A percentile compares a stretch with the other conserved stretches of the same genome.
Evolutionary conservation across 1,284 basidiomycete genomes (phyloP).

Genomic region (Macrocystidia cucumis): DNA sequence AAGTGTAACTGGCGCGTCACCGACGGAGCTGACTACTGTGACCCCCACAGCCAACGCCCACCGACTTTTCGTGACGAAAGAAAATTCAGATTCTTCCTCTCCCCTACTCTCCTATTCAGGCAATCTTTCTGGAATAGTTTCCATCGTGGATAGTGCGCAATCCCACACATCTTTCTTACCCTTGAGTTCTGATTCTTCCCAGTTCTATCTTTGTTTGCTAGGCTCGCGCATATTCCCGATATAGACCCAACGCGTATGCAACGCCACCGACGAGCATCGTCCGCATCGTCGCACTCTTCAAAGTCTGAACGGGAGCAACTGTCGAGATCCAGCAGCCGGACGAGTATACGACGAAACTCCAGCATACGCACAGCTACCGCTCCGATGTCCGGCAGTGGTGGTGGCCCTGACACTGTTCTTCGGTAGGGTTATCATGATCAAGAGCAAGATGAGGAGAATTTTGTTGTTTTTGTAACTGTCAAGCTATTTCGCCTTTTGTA

Average conservation of each 20-base stretch:
- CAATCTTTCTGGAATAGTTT: slow-evolving; percentile 64
- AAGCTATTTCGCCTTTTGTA: no score
- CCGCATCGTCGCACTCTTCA: slow-evolving; percentile 43
- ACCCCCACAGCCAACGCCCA: slow-evolving; percentile 57
- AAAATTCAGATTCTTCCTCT: slow-evolving; percentile 36
- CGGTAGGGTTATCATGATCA: no score
- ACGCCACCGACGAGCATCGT: slow-evolving; percentile 66
- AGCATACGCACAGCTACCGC: slow-evolving; percentile 17
- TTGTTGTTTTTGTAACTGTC: no score
- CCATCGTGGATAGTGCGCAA: slow-evolving; percentile 69
- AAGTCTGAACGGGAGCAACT: slow-evolving; percentile 24
- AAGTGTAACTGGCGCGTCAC: no score
- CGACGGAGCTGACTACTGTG: slow-evolving; percentile 3
- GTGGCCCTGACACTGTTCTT: no score
- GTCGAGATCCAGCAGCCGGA: slow-evolving; percentile 49
- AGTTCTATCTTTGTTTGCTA: slow-evolving; percentile 73
- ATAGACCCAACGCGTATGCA: slow-evolving; percentile 69
- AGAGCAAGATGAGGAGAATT: no score
- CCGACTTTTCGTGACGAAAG: slow-evolving; percentile 66
- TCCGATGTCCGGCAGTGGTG: slow-evolving; percentile 7
- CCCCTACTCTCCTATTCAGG: slow-evolving; percentile 33
- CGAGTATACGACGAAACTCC: slow-evolving; percentile 35
- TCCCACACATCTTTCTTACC: slow-evolving; percentile 2
- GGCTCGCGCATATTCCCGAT: slow-evolving; percentile 57
- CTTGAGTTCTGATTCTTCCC: slow-evolving; percentile 1